phyloP scores from a whole-genome alignment of 2,329 filamentous ascomycete genomes.

The Myriosclerotinia duriaeana region DNA sequence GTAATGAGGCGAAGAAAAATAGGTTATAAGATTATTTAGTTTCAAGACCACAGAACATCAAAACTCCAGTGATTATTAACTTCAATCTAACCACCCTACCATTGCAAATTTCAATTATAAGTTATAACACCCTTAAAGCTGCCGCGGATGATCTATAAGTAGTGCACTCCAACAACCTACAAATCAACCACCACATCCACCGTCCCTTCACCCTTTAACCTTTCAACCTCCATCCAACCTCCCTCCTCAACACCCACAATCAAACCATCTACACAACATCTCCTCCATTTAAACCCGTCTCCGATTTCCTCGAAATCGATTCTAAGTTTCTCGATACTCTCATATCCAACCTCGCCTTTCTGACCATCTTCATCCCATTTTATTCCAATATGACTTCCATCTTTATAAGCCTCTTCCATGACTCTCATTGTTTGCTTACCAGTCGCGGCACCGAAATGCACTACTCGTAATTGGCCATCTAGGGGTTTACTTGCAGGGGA shows the following conservation, averaged over 20 bases:
- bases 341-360: conserved; percentile 63
- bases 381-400: conserved; percentile 56
- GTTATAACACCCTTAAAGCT: too few relatives aligned
- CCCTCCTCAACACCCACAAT: conserved; percentile 71
- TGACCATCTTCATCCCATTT: conserved; percentile 20
- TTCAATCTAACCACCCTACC: too few relatives aligned
- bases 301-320: conserved; percentile 70
- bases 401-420: conserved; percentile 65
- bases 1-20: too few relatives aligned
- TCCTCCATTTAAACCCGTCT: conserved; percentile 68
- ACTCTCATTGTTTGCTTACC: conserved; percentile 71
- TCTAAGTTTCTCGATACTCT: conserved; percentile 63
- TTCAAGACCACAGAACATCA: too few relatives aligned
- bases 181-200: conserved; percentile 35
- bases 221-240: conserved; percentile 68
- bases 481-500: conserved; percentile 70
- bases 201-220: conserved; percentile 43
- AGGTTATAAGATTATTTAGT: too few relatives aligned
- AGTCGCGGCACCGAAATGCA: conserved; percentile 70
- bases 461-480: conserved; percentile 67
- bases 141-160: too few relatives aligned
- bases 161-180: background rate
- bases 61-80: too few relatives aligned
- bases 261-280: conserved; percentile 88
- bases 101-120: too few relatives aligned